A percentile compares a stretch with the other conserved stretches of the same genome.
Evolutionary conservation across 805 yeast genomes (phyloP).

Genomic region (Spathaspora girioi): DNA sequence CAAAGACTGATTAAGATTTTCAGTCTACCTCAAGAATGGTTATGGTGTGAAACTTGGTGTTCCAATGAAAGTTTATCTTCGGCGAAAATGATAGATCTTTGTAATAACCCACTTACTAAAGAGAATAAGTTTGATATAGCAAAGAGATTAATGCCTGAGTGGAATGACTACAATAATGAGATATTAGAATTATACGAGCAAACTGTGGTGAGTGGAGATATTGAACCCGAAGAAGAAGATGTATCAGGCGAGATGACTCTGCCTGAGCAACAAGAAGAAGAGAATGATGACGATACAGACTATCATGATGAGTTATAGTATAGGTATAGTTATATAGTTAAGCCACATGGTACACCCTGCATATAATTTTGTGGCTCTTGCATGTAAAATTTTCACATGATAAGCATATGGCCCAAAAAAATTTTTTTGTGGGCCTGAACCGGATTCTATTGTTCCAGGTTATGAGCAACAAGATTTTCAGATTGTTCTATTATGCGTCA

Average conservation of each 20-base stretch:
- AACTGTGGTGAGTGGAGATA: not conserved
- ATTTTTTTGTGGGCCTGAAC: not conserved
- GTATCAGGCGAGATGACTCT: not conserved
- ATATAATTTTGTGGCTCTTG: not conserved
- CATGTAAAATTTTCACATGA: not conserved
- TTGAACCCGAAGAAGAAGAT: not conserved
- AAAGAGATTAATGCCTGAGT: slow-evolving; percentile 71
- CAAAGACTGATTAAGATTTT: slow-evolving; percentile 65
- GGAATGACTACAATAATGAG: slow-evolving; percentile 63
- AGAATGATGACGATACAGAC: slow-evolving; percentile 2
- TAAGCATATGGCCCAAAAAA: not conserved
- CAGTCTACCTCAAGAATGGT: slow-evolving; percentile 79
- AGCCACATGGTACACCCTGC: not conserved
- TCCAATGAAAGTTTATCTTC: slow-evolving; percentile 52
- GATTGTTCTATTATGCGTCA: not conserved
- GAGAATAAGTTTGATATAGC: slow-evolving; percentile 78
- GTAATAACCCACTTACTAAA: slow-evolving; percentile 79
- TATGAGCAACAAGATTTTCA: not conserved
- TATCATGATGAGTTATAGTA: slow-evolving; percentile 10
- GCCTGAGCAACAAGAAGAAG: not conserved
- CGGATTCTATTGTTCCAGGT: not conserved
- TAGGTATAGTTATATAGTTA: not conserved
- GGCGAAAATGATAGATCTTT: slow-evolving; percentile 79
- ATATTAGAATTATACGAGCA: slow-evolving; percentile 25
- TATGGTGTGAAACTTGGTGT: slow-evolving; percentile 96